Percentiles rank a stretch among this genome's conserved stretches.
These are phyloP conservation scores for Rhizoctonia solani DNA, from an alignment of 1,284 basidiomycete genomes.

Conservation along the genomic window DNA sequence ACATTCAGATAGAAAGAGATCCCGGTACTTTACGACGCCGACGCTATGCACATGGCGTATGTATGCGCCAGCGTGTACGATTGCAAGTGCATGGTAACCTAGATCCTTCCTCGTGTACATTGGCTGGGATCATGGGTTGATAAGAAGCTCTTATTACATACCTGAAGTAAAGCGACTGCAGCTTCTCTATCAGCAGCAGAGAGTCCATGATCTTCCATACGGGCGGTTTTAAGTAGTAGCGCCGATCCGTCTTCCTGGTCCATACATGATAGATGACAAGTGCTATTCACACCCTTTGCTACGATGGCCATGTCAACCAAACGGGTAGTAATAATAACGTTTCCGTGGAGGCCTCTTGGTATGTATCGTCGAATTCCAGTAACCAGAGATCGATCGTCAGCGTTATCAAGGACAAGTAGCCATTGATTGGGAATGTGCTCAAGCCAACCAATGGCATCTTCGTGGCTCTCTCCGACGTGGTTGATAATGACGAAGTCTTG, in stretches of 20 bases:
- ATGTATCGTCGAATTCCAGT: neutral
- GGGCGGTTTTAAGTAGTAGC: neutral
- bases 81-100: neutral
- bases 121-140: neutral
- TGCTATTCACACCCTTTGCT: neutral
- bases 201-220: neutral
- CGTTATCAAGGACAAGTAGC: conserved; percentile 4
- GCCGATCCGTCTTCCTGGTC: neutral
- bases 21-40: neutral
- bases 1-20: neutral
- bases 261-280: neutral
- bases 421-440: neutral
- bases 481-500: neutral
- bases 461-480: neutral
- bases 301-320: neutral
- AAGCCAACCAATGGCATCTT: conserved; percentile 1
- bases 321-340: conserved; percentile 3
- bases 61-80: neutral
- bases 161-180: neutral
- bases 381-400: neutral
- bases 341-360: neutral
- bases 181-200: neutral
- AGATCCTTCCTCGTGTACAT: neutral
- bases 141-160: neutral
- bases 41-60: neutral